phyloP scores from a whole-genome alignment of 495 filamentous ascomycete species.

The Darksidea phi region DNA sequence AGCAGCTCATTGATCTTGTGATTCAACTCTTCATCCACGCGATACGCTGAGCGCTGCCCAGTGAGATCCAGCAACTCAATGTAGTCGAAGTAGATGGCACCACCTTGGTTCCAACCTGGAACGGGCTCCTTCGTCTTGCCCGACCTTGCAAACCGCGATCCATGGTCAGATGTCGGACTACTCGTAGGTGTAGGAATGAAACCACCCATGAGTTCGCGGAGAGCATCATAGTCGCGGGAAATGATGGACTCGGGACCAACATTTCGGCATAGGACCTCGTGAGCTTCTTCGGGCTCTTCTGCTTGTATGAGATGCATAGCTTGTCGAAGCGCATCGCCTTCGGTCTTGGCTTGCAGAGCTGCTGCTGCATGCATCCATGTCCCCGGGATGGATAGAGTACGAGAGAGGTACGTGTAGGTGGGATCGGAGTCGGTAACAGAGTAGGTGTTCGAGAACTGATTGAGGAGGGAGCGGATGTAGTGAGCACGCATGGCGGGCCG shows the following conservation, averaged over 20 bases:
- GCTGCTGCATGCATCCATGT: slow-evolving; percentile 84
- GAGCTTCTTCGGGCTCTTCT: slow-evolving; percentile 73
- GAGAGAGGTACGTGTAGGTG: slow-evolving; percentile 57
- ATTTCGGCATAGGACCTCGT: slow-evolving; percentile 70
- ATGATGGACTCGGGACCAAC: slow-evolving; percentile 81
- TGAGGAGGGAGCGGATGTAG: slow-evolving; percentile 67
- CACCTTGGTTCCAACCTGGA: slow-evolving; percentile 70
- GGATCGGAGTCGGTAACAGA: slow-evolving; percentile 51
- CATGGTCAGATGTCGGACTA: slow-evolving; percentile 3
- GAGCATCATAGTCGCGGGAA: slow-evolving; percentile 65
- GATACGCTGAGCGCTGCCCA: slow-evolving; percentile 35
- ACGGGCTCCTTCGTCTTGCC: slow-evolving; percentile 42
- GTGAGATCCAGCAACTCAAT: slow-evolving; percentile 56
- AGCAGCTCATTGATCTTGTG: slow-evolving; percentile 56
- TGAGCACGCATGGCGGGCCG: slow-evolving; percentile 60
- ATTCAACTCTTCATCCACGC: slow-evolving; percentile 40
- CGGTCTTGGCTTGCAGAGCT: slow-evolving; percentile 72
- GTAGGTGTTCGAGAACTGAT: slow-evolving; percentile 47
- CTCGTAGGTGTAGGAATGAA: slow-evolving; percentile 49
- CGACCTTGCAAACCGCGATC: slow-evolving; percentile 20
- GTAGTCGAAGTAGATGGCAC: slow-evolving; percentile 80
- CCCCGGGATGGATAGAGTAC: slow-evolving; percentile 64
- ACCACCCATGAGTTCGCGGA: slow-evolving; percentile 62
- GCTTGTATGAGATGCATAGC: slow-evolving; percentile 75
- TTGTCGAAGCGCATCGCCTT: slow-evolving; percentile 60